Conservation (phyloP, 305 asterid species). For the Rubia tinctorum region DNA sequence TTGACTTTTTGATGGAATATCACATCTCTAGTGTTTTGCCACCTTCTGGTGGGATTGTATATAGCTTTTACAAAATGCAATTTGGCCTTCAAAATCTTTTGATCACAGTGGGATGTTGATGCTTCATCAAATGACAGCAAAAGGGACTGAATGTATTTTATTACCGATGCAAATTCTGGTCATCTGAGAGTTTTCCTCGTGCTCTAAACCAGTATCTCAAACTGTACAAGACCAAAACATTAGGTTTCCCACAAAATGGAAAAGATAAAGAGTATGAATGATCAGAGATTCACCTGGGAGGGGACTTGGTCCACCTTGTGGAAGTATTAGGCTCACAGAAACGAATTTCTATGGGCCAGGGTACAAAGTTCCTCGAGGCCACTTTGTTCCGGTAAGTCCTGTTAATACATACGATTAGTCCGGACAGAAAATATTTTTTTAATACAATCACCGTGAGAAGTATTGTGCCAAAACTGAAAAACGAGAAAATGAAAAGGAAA, state of each 20-base stretch:
- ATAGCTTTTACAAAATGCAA: neutral
- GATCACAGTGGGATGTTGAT: neutral
- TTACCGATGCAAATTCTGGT: constrained; percentile 92
- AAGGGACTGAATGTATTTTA: constrained; percentile 9
- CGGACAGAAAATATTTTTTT: neutral
- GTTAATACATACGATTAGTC: constrained; percentile 23
- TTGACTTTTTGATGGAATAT: neutral
- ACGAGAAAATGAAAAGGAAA: neutral
- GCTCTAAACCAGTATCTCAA: constrained; percentile 98
- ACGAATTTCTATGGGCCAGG: constrained; percentile 96
- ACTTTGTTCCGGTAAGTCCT: constrained; percentile 94
- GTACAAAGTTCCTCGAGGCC: constrained; percentile 58
- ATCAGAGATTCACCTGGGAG: constrained; percentile 64
- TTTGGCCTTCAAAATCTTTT: neutral
- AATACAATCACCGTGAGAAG: neutral
- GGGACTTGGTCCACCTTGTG: constrained; percentile 72
- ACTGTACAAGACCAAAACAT: constrained; percentile 41
- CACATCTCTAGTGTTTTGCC: neutral
- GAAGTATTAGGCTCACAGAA: constrained; percentile 70
- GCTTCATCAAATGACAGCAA: neutral
- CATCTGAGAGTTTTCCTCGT: constrained; percentile 89
- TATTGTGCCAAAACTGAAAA: neutral
- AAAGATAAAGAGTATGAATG: constrained; percentile 5
- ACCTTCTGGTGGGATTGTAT: neutral
- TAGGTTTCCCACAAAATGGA: constrained; percentile 19